Evolutionary conservation across 257 asterid species (phyloP).

Genomic region (Linderniella brevidens): DNA sequence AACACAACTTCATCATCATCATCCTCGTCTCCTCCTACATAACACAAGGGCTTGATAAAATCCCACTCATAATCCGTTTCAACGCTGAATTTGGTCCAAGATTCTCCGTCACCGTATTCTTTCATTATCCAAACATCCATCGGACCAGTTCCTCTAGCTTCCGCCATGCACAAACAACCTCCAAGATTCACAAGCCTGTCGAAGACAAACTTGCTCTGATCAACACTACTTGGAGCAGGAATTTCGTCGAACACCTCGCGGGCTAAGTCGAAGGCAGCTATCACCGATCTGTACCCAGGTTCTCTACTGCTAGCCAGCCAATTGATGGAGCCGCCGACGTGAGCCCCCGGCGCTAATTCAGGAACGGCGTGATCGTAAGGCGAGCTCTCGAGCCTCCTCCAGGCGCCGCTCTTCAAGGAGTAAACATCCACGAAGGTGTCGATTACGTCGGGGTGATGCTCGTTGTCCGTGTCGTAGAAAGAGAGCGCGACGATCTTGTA

Average conservation of each 20-base stretch:
- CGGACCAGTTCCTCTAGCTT: background rate
- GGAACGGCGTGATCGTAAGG: conserved; percentile 26
- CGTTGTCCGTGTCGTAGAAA: conserved; percentile 12
- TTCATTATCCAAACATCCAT: conserved; percentile 30
- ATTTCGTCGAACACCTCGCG: conserved; percentile 21
- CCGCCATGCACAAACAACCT: conserved; percentile 31
- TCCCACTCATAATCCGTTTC: background rate
- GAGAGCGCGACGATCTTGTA: conserved; percentile 30
- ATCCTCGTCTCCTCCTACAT: conserved; percentile 11
- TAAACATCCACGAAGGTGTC: conserved; percentile 27
- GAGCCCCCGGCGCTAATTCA: conserved; percentile 14
- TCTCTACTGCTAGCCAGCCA: conserved; percentile 23
- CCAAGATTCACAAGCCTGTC: conserved; percentile 17
- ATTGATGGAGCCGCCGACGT: conserved; percentile 24
- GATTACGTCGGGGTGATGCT: conserved; percentile 13
- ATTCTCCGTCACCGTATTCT: conserved; percentile 18
- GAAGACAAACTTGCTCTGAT: conserved; percentile 12
- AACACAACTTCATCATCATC: conserved; percentile 13
- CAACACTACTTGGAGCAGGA: conserved; percentile 19
- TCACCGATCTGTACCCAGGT: conserved; percentile 14
- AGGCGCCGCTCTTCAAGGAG: conserved; percentile 15
- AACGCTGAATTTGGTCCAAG: conserved; percentile 23
- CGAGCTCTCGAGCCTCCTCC: conserved; percentile 23
- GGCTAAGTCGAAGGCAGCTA: conserved; percentile 26
- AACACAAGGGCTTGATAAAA: conserved; percentile 11